Base-by-base conservation (phyloP, 139 green algal genomes). In the Chlorella sp. region DNA sequence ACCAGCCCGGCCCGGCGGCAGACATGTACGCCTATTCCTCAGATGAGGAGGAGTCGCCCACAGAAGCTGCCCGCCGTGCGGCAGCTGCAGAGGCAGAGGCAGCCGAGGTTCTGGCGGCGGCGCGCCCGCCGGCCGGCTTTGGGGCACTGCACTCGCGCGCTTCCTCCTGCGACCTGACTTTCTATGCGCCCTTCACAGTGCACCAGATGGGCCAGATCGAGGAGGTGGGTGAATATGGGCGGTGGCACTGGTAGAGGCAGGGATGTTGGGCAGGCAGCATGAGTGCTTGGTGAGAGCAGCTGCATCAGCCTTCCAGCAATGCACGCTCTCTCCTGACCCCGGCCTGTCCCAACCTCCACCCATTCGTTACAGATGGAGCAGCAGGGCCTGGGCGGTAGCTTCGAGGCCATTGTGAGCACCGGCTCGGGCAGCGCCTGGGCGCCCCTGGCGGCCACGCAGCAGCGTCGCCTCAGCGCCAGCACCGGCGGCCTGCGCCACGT, bases 111-210 rank as follows among this genome's bases (percentile, higher is more conserved):
- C 16, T 47, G 20, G 55, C 34, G 17, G 30, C 34, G 74, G 32
- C 17, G 32, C 74, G 23, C 3, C 57, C 21, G 36, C 57, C 18
- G 15, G 26, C 55, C 23, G 76, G 63, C 36, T 71, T 82, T 47
- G 76, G 64, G 15, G 32, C 57, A 25, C 25, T 72, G 34, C 76
- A 82, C 76, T 82, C 76, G 28, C 76, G 76, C 0, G 76, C 76
- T 13, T 39, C 60, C 36, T 60, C 34, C 76, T 82, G 36, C 36
- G 76, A 82, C 76, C 76, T 82, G 60, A 82, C 76, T 18, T 82
- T 60, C 26, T 82, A 82, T 12, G 60, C 60, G 17, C 76, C 76
- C 76, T 72, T 82, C 57, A 60, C 57, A 0, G 26, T 39, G 60
- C 36, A 57, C 36, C 76, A 36, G 36, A 39, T 25, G 18, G 76